phyloP scores from a whole-genome alignment of 1,284 basidiomycete species.

The Xanthoconium separans region DNA sequence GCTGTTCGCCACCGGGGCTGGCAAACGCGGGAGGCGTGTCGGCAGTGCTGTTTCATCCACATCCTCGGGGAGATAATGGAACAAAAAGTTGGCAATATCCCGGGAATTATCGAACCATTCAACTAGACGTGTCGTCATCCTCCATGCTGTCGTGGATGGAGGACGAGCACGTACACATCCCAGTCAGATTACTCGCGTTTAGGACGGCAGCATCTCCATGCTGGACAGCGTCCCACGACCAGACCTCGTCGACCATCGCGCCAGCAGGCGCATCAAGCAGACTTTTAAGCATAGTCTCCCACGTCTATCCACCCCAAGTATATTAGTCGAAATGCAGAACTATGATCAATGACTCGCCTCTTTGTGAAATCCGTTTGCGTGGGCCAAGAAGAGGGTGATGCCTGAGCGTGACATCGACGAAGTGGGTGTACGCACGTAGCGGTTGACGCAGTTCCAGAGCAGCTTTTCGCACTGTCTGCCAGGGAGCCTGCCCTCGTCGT shows the following conservation, averaged over 20 bases:
- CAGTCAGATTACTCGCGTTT: conserved; percentile 55
- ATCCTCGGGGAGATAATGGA: conserved; percentile 55
- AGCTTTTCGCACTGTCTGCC: conserved; percentile 37
- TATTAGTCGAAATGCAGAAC: not conserved
- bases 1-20: conserved; percentile 38
- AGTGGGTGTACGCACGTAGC: conserved; percentile 41
- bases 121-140: conserved; percentile 38
- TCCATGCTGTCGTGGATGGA: not conserved
- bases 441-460: conserved; percentile 57
- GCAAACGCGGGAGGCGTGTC: conserved; percentile 47
- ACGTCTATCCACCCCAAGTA: conserved; percentile 45
- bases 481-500: conserved; percentile 18
- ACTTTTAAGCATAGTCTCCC: conserved; percentile 59
- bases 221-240: conserved; percentile 75
- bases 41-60: conserved; percentile 40
- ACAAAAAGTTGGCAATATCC: conserved; percentile 72
- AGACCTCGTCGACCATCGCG: conserved; percentile 66
- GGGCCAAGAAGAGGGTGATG: conserved; percentile 69
- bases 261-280: conserved; percentile 42
- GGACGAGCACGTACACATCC: conserved; percentile 45
- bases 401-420: conserved; percentile 27
- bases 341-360: conserved; percentile 52
- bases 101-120: conserved; percentile 71
- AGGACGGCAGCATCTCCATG: conserved; percentile 75
- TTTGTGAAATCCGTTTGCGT: conserved; percentile 84